Evolutionary conservation across 2,329 filamentous ascomycete species (phyloP), one percentile per base, ranked within the genome.

Genomic region (Ophiosphaerella narmari): DNA sequence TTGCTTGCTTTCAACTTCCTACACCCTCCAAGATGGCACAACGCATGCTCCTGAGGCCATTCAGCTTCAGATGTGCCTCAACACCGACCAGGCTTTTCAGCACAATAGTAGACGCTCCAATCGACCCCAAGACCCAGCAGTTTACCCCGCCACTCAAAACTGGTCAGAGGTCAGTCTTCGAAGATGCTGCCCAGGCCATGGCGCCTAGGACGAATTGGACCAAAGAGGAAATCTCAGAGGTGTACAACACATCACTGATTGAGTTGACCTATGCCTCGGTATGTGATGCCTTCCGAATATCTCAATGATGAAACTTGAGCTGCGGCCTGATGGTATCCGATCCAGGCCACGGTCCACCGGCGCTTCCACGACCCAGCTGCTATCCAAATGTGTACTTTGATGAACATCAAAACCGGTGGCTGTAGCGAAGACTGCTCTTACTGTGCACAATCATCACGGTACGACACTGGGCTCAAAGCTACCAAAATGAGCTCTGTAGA

Each of bases 401-500:
- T 96, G 89, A 96, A 95, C 80, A 96, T 96, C 79, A 96, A 96
- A 73, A 95, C 90, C 7, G 91, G 91, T 46, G 91, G 91, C 40
- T 96, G 91, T 76, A 91, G 85, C 62, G 91, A 96, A 74, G 91
- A 96, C 75, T 96, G 91, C 77, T 90, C 88, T 21, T 96, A 96
- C 83, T 96, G 91, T 73, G 89, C 91, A 2, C 91, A 96, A 74
- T 92, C 91, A 4, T 91, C 89, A 5, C 87, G 89, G 23, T 88
- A 96, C 81, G 75, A 80, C 60, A 86, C 91, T 4, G 90, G 90
- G 7, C 81, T 96, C 29, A 84, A 90, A 68, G 89, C 91, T 9
- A 89, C 88, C 55, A 89, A 90, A 63, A 85, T 95, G 67, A 87
- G 87, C 55, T 82, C 84, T 1, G 90, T 96, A 46, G 89, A 94